Evolutionary conservation across 2,329 filamentous ascomycete genomes (phyloP).

Genomic region (Lecanicillium sp.): DNA sequence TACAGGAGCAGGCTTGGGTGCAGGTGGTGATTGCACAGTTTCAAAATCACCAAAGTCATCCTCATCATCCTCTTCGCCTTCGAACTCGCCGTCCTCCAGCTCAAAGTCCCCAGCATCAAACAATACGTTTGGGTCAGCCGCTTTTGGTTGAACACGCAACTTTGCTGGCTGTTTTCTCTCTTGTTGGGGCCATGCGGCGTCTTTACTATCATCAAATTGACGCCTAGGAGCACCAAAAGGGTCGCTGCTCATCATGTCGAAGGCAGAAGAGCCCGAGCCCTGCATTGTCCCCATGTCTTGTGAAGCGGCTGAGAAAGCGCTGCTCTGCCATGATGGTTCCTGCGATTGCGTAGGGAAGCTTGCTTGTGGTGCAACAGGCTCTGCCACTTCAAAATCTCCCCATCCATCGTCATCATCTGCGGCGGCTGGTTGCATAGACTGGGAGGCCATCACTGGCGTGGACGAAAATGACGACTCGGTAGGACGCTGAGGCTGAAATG

Average conservation of each 20-base stretch:
- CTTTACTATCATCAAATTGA: neutral
- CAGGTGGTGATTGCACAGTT: slow-evolving; percentile 22
- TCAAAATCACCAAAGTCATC: slow-evolving; percentile 56
- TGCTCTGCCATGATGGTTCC: slow-evolving; percentile 6
- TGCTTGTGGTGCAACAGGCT: slow-evolving; percentile 17
- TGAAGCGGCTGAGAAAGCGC: slow-evolving; percentile 7
- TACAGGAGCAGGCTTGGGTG: slow-evolving; percentile 10
- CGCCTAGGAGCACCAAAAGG: too few relatives aligned
- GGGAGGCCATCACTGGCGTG: slow-evolving; percentile 10
- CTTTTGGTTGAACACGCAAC: neutral
- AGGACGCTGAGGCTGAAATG: slow-evolving; percentile 18
- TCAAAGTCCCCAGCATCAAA: slow-evolving; percentile 57
- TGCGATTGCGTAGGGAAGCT: neutral
- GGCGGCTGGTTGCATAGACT: slow-evolving; percentile 7
- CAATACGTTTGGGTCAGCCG: slow-evolving; percentile 45
- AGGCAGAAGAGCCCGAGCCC: neutral
- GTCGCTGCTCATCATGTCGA: neutral
- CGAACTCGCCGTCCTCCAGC: slow-evolving; percentile 27
- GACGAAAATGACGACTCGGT: slow-evolving; percentile 10
- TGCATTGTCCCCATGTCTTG: neutral
- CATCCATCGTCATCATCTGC: slow-evolving; percentile 53
- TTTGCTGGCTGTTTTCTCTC: slow-evolving; percentile 15
- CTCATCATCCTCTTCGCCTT: slow-evolving; percentile 42
- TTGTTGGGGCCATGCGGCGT: slow-evolving; percentile 1
- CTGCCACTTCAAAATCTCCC: slow-evolving; percentile 59